Base-by-base conservation (phyloP, 1,284 basidiomycete genomes). In the Sphaerobolus stellatus region DNA sequence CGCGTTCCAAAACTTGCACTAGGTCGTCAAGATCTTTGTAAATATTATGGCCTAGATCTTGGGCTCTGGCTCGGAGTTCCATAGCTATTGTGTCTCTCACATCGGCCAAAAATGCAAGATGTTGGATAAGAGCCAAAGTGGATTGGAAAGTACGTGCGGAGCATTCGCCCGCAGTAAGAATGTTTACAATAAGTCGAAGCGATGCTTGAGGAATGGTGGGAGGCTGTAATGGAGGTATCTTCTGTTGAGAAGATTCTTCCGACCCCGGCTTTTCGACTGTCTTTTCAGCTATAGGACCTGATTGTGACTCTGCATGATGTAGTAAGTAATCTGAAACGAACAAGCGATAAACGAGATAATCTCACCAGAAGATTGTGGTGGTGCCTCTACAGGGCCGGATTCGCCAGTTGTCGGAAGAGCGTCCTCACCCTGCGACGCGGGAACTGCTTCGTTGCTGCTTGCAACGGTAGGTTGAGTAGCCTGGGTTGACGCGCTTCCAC, bases 91-190 rank as follows among this genome's bases (percentile, higher is more conserved):
- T 82, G 52, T 93, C 89, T 49, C 92, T 85, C 14, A 90, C 91
- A 57, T 92, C 91, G 2, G 92, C 88, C 56, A 97, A 83, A 67
- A 83, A 82, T 0, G 92, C 94, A 22, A 97, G 75, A 66, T 97
- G 86, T 68, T 95, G 92, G 58, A 98, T 96, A 38, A 96, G 81
- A 13, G 86, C 79, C 33, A 97, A 76, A 38, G 92, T 94, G 65
- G 94, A 88, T 60, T 92, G 88, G 80, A 98, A 98, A 13, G 93
- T 95, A 46, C 88, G 81, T 49, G 89, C 91, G n/a, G 93, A 93
- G 68, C 94, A 97, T 75, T 98, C 94, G 45, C 95, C 94, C 22
- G 89, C 80, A 20, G 94, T 96, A 54, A 98, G 76, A 61, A 97
- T 92, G 68, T 98, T 97, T 66, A 97, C 92, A 57, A 98, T 92